Evolutionary conservation across 805 yeast genomes (phyloP).

Genomic region (Myxozyma lipomycoides): DNA sequence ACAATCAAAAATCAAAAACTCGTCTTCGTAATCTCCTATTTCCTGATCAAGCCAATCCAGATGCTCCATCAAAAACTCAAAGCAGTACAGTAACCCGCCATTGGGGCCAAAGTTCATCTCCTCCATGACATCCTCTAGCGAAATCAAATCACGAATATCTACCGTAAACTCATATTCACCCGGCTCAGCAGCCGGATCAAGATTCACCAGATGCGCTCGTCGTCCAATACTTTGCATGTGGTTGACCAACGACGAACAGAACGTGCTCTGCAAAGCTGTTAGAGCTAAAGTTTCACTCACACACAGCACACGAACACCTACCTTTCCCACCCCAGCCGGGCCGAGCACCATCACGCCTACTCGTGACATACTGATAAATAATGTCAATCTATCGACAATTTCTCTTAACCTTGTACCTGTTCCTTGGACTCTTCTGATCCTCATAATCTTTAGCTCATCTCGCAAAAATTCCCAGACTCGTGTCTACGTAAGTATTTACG

Average conservation of each 20-base stretch:
- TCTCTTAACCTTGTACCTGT: too few species aligned
- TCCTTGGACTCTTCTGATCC: too few species aligned
- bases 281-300: too few species aligned
- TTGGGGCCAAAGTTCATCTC: slow-evolving; percentile 91
- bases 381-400: too few species aligned
- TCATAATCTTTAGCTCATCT: too few species aligned
- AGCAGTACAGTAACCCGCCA: slow-evolving; percentile 90
- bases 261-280: slow-evolving; percentile 55
- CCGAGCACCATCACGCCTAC: slow-evolving; percentile 93
- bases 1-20: slow-evolving; percentile 88
- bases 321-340: slow-evolving; percentile 96
- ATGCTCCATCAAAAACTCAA: slow-evolving; percentile 80
- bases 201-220: slow-evolving; percentile 87
- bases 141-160: slow-evolving; percentile 85
- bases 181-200: slow-evolving; percentile 97
- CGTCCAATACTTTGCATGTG: slow-evolving; percentile 90
- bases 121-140: slow-evolving; percentile 91
- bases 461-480: too few species aligned
- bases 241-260: slow-evolving; percentile 80
- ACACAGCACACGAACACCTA: slow-evolving; percentile 9
- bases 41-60: slow-evolving; percentile 97
- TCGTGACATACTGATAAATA: slow-evolving; percentile 66
- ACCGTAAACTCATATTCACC: slow-evolving; percentile 86
- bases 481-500: too few species aligned
- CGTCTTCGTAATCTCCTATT: slow-evolving; percentile 93